phyloP scores from a whole-genome alignment of 176 grass and related monocot genomes.

The Aechmea fasciata region DNA sequence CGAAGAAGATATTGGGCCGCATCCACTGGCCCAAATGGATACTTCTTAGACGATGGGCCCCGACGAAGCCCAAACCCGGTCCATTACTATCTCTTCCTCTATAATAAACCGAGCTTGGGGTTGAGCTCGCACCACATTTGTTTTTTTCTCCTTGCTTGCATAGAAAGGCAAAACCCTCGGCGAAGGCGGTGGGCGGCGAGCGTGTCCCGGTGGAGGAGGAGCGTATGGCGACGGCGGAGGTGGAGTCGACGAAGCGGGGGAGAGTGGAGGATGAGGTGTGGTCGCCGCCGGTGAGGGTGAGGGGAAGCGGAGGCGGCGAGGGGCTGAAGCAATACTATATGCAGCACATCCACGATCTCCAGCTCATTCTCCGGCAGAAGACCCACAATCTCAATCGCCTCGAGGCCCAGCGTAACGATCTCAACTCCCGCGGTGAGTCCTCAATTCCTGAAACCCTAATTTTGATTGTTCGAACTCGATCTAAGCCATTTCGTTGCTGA shows the following conservation, averaged over 20 bases:
- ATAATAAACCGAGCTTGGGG: too few species aligned
- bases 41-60: too few species aligned
- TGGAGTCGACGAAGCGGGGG: conserved; percentile 50
- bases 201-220: too few species aligned
- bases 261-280: conserved; percentile 16
- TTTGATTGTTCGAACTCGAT: neutral
- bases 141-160: too few species aligned
- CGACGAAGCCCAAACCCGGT: too few species aligned
- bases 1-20: neutral
- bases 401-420: conserved; percentile 95
- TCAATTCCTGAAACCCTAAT: neutral
- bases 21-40: too few species aligned
- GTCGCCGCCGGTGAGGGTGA: conserved; percentile 24
- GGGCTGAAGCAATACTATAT: conserved; percentile 85
- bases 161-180: neutral
- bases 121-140: too few species aligned
- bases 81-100: too few species aligned
- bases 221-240: conserved; percentile 47
- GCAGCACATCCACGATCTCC: conserved; percentile 96
- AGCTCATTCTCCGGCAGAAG: conserved; percentile 83
- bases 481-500: too few species aligned
- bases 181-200: neutral
- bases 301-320: conserved; percentile 42
- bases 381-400: conserved; percentile 93
- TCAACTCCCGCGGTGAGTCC: conserved; percentile 78